Evolutionary conservation across 1,139 yeast species (phyloP).

Genomic region (Maudiozyma humilis): DNA sequence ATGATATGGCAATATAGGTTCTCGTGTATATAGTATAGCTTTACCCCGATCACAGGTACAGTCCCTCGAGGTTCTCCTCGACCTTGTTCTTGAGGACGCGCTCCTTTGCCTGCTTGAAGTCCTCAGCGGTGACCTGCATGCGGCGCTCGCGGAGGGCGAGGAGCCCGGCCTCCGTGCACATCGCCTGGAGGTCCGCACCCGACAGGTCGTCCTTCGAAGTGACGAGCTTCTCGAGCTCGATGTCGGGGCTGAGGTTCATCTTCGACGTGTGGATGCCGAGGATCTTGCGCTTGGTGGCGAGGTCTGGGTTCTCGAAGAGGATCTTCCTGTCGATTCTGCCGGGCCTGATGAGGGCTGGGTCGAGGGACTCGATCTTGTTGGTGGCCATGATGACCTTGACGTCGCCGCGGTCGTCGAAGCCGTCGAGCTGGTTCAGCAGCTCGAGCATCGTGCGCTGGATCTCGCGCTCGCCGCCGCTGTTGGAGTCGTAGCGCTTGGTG

Average conservation of each 20-base stretch:
- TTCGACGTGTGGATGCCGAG: constrained; percentile 87
- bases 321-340: constrained; percentile 98
- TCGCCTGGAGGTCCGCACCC: constrained; percentile 97
- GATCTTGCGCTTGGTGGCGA: constrained; percentile 87
- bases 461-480: constrained; percentile 96
- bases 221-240: constrained; percentile 81
- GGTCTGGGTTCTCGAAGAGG: constrained; percentile 91
- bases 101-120: constrained; percentile 90
- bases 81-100: constrained; percentile 95
- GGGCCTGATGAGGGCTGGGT: constrained; percentile 96
- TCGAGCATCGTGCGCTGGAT: constrained; percentile 98
- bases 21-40: too few species aligned
- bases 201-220: constrained; percentile 90
- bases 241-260: constrained; percentile 85
- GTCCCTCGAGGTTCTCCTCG: constrained; percentile 93
- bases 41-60: constrained; percentile 73
- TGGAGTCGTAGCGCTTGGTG: constrained; percentile 90
- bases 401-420: constrained; percentile 96
- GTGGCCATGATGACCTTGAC: constrained; percentile 99
- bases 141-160: constrained; percentile 94
- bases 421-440: constrained; percentile 90
- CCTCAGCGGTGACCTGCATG: constrained; percentile 95
- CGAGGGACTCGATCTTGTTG: constrained; percentile 87
- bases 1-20: neutral
- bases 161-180: constrained; percentile 96